Evolutionary conservation across 164 flowering plant species (phyloP).

Genomic region (Magnolia sinica): DNA sequence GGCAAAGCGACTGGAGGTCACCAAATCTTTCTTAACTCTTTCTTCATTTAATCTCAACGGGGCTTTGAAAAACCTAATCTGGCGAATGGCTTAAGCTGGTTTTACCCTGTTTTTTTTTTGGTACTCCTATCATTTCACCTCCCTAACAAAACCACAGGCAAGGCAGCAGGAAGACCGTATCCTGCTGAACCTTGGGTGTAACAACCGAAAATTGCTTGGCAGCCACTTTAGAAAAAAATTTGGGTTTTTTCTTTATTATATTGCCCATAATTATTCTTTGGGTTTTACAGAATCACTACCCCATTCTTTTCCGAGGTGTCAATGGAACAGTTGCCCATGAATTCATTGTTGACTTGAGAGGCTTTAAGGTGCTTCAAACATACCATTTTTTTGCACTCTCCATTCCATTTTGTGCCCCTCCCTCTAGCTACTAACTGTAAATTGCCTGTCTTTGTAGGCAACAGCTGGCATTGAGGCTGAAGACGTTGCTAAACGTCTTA

Average conservation of each 20-base stretch:
- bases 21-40: constrained; percentile 10
- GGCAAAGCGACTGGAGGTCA: constrained; percentile 97
- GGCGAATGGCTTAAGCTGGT: too few species aligned
- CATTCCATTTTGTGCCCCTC: background rate
- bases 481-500: constrained; percentile 96
- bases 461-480: constrained; percentile 97
- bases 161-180: too few species aligned
- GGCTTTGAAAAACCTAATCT: too few species aligned
- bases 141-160: too few species aligned
- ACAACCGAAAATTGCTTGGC: too few species aligned
- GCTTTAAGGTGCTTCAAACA: constrained; percentile 65
- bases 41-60: background rate
- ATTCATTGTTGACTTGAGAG: constrained; percentile 88
- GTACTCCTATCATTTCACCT: too few species aligned
- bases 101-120: too few species aligned
- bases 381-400: background rate
- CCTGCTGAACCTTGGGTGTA: too few species aligned
- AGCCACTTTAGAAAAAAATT: too few species aligned
- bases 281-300: constrained; percentile 67
- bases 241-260: background rate
- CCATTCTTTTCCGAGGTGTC: constrained; percentile 96
- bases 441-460: constrained; percentile 34
- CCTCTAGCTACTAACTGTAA: background rate
- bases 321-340: constrained; percentile 97
- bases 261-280: background rate